phyloP scores from a whole-genome alignment of 1,139 yeast species.

The Debaryomyces psychrophilus region DNA sequence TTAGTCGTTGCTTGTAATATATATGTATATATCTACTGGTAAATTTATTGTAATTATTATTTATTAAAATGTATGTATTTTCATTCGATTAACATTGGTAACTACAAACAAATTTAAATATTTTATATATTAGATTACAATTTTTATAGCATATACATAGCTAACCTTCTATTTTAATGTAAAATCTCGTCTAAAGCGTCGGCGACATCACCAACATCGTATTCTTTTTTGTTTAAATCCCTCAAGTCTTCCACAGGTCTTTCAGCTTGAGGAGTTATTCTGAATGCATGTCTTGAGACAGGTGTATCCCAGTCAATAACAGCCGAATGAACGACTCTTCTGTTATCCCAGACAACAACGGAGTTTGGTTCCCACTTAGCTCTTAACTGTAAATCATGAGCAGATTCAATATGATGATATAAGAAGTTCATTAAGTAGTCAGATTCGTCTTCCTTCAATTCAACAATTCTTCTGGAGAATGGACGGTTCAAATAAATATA shows the following conservation, averaged over 20 bases:
- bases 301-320: slow-evolving; percentile 62
- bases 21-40: not conserved
- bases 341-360: slow-evolving; percentile 74
- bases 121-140: not conserved
- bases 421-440: slow-evolving; percentile 57
- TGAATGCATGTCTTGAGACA: slow-evolving; percentile 63
- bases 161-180: slow-evolving; percentile 2
- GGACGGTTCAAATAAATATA: slow-evolving; percentile 60
- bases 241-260: slow-evolving; percentile 39
- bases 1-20: not conserved
- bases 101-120: not conserved
- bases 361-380: slow-evolving; percentile 51
- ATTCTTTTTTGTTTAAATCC: slow-evolving; percentile 39
- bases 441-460: slow-evolving; percentile 66
- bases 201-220: slow-evolving; percentile 42
- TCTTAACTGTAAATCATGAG: slow-evolving; percentile 45
- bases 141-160: too few species aligned
- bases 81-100: too few species aligned
- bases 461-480: slow-evolving; percentile 64
- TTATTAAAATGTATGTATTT: not conserved
- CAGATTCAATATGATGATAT: slow-evolving; percentile 49
- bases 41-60: not conserved
- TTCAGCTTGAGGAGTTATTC: slow-evolving; percentile 70
- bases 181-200: slow-evolving; percentile 33
- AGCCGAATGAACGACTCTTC: slow-evolving; percentile 67